These are phyloP conservation scores for Byssoonygena ceratinophila DNA, from an alignment of 2,329 filamentous ascomycete species.

Conservation along the genomic window DNA sequence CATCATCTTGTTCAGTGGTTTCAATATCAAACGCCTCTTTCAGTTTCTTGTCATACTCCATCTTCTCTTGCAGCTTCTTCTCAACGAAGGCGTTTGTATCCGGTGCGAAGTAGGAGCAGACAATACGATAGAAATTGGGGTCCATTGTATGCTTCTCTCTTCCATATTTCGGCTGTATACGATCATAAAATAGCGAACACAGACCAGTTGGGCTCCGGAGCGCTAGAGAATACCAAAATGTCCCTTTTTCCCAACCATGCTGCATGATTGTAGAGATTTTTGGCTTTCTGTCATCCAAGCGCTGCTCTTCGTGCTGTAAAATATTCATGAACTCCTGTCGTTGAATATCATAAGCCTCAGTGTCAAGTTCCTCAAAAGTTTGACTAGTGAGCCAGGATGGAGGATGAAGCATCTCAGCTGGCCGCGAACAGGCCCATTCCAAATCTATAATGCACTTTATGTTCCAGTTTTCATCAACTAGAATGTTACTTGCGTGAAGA, in stretches of 20 bases:
- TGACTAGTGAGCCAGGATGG: constrained; percentile 24
- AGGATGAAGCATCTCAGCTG: constrained; percentile 24
- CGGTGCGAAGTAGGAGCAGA: constrained; percentile 18
- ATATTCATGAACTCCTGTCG: not conserved
- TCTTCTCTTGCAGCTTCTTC: constrained; percentile 7
- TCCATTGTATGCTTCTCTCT: not conserved
- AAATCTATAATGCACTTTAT: constrained; percentile 6
- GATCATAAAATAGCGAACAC: not conserved
- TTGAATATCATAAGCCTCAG: not conserved
- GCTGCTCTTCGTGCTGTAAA: not conserved
- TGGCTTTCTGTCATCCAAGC: not conserved
- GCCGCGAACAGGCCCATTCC: constrained; percentile 20
- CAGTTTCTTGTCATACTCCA: constrained; percentile 4
- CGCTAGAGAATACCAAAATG: constrained; percentile 1
- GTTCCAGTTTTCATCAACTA: constrained; percentile 6
- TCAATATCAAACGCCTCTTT: constrained; percentile 14
- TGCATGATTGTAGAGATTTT: not conserved
- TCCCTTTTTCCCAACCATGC: not conserved
- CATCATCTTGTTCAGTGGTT: not conserved
- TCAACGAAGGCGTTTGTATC: constrained; percentile 11
- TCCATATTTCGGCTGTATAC: not conserved
- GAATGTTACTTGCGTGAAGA: constrained; percentile 1
- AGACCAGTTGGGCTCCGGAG: not conserved
- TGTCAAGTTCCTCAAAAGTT: constrained; percentile 17
- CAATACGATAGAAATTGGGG: not conserved